Evolutionary conservation across 768 basidiomycete species (phyloP).

Genomic region (Lactarius deliciosus): DNA sequence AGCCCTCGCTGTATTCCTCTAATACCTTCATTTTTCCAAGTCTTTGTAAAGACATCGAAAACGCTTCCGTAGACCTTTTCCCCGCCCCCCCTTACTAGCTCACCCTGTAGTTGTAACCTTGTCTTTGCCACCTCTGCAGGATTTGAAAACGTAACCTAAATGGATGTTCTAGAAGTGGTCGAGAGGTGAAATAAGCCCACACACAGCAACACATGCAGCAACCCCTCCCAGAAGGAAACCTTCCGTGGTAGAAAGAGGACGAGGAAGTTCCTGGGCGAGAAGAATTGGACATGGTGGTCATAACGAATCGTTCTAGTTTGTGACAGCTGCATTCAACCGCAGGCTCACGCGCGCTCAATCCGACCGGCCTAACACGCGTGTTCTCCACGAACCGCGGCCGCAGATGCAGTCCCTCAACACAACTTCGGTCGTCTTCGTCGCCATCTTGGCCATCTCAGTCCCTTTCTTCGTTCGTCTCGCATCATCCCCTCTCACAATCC

Average conservation of each 20-base stretch:
- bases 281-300: slow-evolving; percentile 7
- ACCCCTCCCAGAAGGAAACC: slow-evolving; percentile 87
- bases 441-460: slow-evolving; percentile 54
- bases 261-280: slow-evolving; percentile 9
- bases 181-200: slow-evolving; percentile 31
- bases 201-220: slow-evolving; percentile 88
- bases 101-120: slow-evolving; percentile 93
- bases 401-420: slow-evolving; percentile 25
- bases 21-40: slow-evolving; percentile 86
- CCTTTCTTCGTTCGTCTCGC: slow-evolving; percentile 55
- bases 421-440: slow-evolving; percentile 55
- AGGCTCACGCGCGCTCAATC: neutral
- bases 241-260: slow-evolving; percentile 64
- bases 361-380: neutral
- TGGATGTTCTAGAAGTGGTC: slow-evolving; percentile 6
- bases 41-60: slow-evolving; percentile 84
- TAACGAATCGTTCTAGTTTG: neutral
- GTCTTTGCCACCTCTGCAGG: slow-evolving; percentile 90
- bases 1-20: slow-evolving; percentile 93
- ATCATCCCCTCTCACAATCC: slow-evolving; percentile 63
- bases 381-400: slow-evolving; percentile 5
- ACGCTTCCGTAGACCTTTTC: slow-evolving; percentile 84
- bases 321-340: neutral
- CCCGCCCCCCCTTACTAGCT: slow-evolving; percentile 73
- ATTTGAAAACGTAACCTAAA: slow-evolving; percentile 78